Conservation (phyloP, 2,329 filamentous ascomycete genomes). For the Stenocarpella maydis region DNA sequence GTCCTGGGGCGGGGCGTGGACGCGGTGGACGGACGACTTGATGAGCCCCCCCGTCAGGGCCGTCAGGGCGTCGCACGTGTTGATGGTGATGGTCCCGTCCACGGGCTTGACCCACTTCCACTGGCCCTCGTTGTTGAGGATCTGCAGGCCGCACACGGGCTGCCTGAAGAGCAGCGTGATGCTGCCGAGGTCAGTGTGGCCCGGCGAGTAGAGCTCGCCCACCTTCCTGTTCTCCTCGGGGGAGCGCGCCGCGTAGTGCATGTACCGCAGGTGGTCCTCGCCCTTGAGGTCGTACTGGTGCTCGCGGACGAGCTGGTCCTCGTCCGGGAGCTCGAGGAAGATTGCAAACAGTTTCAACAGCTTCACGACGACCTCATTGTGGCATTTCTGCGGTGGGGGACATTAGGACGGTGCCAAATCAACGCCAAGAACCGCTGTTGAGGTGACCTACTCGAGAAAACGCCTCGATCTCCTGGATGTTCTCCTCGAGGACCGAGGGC, state of each 20-base stretch:
- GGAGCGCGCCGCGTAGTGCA: conserved; percentile 62
- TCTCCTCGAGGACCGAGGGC: conserved; percentile 55
- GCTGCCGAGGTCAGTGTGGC: conserved; percentile 65
- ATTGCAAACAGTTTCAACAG: conserved; percentile 68
- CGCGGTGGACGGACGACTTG: conserved; percentile 52
- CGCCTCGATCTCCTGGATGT: conserved; percentile 62
- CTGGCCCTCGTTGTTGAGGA: conserved; percentile 54
- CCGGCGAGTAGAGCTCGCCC: conserved; percentile 53
- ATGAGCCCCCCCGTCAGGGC: conserved; percentile 58
- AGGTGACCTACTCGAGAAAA: conserved; percentile 49
- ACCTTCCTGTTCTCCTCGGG: conserved; percentile 55
- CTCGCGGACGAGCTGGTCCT: conserved; percentile 62
- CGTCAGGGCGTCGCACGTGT: conserved; percentile 58
- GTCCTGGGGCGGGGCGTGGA: conserved; percentile 39
- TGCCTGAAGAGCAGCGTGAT: conserved; percentile 67
- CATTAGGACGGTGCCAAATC: too few relatives aligned
- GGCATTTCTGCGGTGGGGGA: conserved; percentile 45
- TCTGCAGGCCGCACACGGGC: conserved; percentile 65
- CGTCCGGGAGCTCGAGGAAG: conserved; percentile 66
- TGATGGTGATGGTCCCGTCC: conserved; percentile 60
- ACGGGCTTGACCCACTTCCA: conserved; percentile 62
- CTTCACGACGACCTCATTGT: conserved; percentile 63
- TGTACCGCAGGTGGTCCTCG: conserved; percentile 70
- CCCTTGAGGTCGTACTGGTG: conserved; percentile 66
- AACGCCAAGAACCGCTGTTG: too few relatives aligned